A percentile compares a stretch with the other conserved stretches of the same genome.
Evolutionary conservation across 2,329 filamentous ascomycete genomes (phyloP).

Genomic region (Parasarocladium wereldwijsianum): DNA sequence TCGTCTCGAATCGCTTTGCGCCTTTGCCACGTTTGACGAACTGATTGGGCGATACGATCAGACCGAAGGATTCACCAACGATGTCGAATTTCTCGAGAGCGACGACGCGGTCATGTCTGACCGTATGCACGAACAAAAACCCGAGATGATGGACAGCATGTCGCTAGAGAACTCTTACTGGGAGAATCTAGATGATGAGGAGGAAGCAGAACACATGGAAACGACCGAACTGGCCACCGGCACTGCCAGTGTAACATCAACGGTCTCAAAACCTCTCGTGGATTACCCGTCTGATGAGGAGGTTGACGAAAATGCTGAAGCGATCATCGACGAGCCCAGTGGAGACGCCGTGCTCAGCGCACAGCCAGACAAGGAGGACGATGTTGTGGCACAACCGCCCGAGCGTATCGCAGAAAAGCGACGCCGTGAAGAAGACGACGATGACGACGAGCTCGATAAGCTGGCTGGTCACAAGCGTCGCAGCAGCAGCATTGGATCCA

Average conservation of each 20-base stretch:
- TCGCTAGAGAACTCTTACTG: slow-evolving; percentile 83
- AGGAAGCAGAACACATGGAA: slow-evolving; percentile 42
- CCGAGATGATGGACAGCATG: slow-evolving; percentile 58
- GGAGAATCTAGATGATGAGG: slow-evolving; percentile 76
- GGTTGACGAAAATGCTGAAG: slow-evolving; percentile 20
- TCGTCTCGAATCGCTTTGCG: slow-evolving; percentile 58
- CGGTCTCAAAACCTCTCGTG: slow-evolving; percentile 60
- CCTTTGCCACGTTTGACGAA: slow-evolving; percentile 71
- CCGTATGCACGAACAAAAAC: slow-evolving; percentile 24
- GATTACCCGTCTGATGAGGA: slow-evolving; percentile 91
- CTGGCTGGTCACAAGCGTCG: slow-evolving; percentile 52
- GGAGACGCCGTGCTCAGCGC: slow-evolving; percentile 28
- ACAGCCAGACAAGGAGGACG: slow-evolving; percentile 14
- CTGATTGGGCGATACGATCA: slow-evolving; percentile 69
- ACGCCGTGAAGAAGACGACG: slow-evolving; percentile 68
- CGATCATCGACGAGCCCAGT: neutral
- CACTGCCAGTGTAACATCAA: slow-evolving; percentile 44
- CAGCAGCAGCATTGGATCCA: slow-evolving; percentile 33
- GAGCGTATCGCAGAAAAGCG: slow-evolving; percentile 81
- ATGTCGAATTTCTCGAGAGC: slow-evolving; percentile 56
- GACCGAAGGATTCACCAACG: slow-evolving; percentile 50
- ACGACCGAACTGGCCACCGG: slow-evolving; percentile 17
- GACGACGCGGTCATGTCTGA: slow-evolving; percentile 40
- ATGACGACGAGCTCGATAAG: slow-evolving; percentile 84
- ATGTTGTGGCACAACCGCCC: slow-evolving; percentile 39